phyloP scores from a whole-genome alignment of 352 stramenopile genomes.

The Phytophthora boehmeriae region DNA sequence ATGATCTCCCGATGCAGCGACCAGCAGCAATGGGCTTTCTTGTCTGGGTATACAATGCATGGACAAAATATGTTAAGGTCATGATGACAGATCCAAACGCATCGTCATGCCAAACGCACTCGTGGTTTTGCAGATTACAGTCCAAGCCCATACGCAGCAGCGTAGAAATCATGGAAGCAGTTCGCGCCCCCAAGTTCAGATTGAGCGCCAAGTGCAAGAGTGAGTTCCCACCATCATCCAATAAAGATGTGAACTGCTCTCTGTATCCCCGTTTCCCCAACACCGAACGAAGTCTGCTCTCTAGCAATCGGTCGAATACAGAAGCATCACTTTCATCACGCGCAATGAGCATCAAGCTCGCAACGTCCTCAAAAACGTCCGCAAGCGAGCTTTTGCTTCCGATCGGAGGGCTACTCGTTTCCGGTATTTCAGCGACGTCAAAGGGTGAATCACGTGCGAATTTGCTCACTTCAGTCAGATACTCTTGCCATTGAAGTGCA shows the following conservation, averaged over 20 bases:
- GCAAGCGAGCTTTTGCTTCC: background rate
- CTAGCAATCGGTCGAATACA: background rate
- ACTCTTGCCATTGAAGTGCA: conserved; percentile 56
- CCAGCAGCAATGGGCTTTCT: conserved; percentile 60
- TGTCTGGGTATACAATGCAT: conserved; percentile 25
- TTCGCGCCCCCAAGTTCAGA: conserved; percentile 27
- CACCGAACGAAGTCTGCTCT: conserved; percentile 6
- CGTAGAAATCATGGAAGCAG: conserved; percentile 19
- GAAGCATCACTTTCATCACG: background rate
- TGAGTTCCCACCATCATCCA: conserved; percentile 57
- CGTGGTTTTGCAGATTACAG: conserved; percentile 54
- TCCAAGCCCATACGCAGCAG: conserved; percentile 49
- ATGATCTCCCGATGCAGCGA: conserved; percentile 55
- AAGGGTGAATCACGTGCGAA: conserved; percentile 32
- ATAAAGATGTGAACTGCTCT: background rate
- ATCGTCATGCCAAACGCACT: conserved; percentile 38
- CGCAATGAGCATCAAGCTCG: background rate
- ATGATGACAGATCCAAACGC: background rate
- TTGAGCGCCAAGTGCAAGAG: conserved; percentile 56
- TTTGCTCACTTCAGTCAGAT: conserved; percentile 50
- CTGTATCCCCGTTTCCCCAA: conserved; percentile 1
- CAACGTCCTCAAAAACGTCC: conserved; percentile 12
- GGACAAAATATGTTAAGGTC: background rate
- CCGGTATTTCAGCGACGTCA: background rate
- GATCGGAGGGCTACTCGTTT: background rate